phyloP scores from a whole-genome alignment of 768 basidiomycete genomes.

The Chiua virens region DNA sequence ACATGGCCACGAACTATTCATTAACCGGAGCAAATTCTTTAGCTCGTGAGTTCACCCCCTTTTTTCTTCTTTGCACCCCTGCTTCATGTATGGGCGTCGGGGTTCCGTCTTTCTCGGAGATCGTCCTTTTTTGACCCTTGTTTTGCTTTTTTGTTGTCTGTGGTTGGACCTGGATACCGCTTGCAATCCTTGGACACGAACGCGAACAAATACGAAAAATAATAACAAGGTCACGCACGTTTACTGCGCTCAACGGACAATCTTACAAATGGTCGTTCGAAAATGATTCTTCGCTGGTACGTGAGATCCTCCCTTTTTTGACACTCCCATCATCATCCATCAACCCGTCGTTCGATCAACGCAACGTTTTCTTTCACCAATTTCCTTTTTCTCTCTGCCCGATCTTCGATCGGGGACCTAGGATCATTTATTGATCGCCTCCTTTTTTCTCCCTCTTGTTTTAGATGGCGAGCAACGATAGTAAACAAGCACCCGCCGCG shows the following conservation, averaged over 20 bases:
- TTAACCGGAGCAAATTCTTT: constrained; percentile 27
- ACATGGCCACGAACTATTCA: constrained; percentile 26
- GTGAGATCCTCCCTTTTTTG: neutral
- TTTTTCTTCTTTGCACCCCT: neutral
- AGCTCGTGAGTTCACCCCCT: constrained; percentile 27
- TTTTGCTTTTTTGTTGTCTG: neutral
- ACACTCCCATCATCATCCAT: no score
- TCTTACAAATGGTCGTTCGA: constrained; percentile 36
- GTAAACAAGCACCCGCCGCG: constrained; percentile 32
- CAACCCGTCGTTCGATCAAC: no score
- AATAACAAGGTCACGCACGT: constrained; percentile 29
- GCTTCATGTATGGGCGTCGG: neutral
- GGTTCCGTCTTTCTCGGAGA: neutral
- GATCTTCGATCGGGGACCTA: neutral
- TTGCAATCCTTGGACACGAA: no score
- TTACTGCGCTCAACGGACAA: constrained; percentile 34
- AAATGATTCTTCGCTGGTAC: constrained; percentile 32
- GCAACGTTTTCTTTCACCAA: neutral
- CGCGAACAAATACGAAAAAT: neutral
- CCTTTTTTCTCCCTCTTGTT: neutral
- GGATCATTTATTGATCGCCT: neutral
- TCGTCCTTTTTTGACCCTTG: constrained; percentile 1
- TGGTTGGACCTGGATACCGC: neutral
- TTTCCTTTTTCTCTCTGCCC: neutral
- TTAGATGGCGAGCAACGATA: constrained; percentile 34